A percentile compares a stretch with the other conserved stretches of the same genome.
Conservation (phyloP, 768 basidiomycete genomes). For the Tylopilus sp. region DNA sequence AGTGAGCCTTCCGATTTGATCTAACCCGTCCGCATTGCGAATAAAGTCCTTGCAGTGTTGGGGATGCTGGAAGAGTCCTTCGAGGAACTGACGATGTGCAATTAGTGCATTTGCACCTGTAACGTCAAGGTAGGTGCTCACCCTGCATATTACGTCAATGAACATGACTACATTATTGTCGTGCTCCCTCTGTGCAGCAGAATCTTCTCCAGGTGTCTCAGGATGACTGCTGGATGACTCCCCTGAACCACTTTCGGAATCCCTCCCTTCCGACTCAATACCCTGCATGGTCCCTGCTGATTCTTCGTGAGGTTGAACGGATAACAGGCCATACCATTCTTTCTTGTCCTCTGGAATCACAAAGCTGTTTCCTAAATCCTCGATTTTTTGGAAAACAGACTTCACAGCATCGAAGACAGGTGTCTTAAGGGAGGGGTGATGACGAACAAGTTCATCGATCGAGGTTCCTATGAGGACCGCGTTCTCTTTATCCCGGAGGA, state of each 20-base stretch:
- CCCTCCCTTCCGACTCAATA: conserved; percentile 23
- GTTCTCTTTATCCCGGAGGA: conserved; percentile 90
- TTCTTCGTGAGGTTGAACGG: conserved; percentile 21
- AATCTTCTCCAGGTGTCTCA: conserved; percentile 30
- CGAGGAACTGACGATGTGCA: conserved; percentile 62
- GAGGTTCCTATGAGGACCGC: conserved; percentile 84
- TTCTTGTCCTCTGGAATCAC: conserved; percentile 52
- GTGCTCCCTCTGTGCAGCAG: conserved; percentile 46
- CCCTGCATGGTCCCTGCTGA: conserved; percentile 51
- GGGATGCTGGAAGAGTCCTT: conserved; percentile 91
- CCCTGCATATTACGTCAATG: conserved; percentile 76
- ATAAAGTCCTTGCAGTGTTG: conserved; percentile 91
- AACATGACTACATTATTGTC: conserved; percentile 76
- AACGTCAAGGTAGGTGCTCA: conserved; percentile 34
- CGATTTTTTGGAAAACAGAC: conserved; percentile 65
- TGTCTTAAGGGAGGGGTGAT: conserved; percentile 85
- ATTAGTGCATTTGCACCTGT: conserved; percentile 3
- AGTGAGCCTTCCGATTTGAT: conserved; percentile 72
- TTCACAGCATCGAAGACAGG: conserved; percentile 77
- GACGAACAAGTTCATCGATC: conserved; percentile 93
- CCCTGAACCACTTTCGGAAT: conserved; percentile 19
- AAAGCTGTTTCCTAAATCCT: conserved; percentile 66
- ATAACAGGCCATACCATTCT: conserved; percentile 62
- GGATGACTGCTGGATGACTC: conserved; percentile 13
- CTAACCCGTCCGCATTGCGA: conserved; percentile 64